Percentiles rank a stretch among this genome's conserved stretches.
Conservation (phyloP, 140 eudicot species). For the Stevia rebaudiana region DNA sequence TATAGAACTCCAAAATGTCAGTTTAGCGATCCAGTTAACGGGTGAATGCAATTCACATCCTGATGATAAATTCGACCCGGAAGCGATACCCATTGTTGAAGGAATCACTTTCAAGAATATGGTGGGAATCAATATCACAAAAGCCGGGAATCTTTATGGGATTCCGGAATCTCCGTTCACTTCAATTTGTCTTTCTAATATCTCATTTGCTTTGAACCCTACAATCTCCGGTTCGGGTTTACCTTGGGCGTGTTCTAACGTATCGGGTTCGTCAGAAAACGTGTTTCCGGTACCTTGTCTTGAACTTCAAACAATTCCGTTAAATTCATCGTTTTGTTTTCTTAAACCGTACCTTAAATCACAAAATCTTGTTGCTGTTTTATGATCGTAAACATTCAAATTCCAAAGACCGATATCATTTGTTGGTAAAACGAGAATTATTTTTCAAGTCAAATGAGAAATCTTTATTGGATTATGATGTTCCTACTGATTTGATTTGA, state of each 20-base stretch:
- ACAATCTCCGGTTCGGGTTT: conserved; percentile 15
- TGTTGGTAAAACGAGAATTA: conserved; percentile 21
- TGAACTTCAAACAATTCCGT: conserved; percentile 41
- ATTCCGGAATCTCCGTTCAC: conserved; percentile 66
- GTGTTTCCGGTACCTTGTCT: conserved; percentile 72
- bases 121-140: conserved; percentile 41
- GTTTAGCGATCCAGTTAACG: conserved; percentile 45
- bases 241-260: conserved; percentile 60
- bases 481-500: conserved; percentile 11
- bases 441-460: conserved; percentile 9
- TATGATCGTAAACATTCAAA: conserved; percentile 21
- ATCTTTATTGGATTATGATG: conserved; percentile 2
- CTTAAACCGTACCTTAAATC: conserved; percentile 12
- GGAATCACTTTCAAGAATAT: conserved; percentile 48
- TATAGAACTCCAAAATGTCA: conserved; percentile 32
- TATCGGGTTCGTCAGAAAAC: conserved; percentile 51
- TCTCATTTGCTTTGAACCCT: conserved; percentile 35
- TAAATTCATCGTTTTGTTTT: conserved; percentile 31
- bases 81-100: conserved; percentile 56
- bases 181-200: conserved; percentile 47
- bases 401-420: conserved; percentile 23
- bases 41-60: conserved; percentile 61
- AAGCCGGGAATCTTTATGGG: conserved; percentile 60
- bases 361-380: conserved; percentile 32
- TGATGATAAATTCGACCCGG: conserved; percentile 58